These are phyloP conservation scores for Calophaca sinica DNA, from an alignment of 306 rosid genomes.

Conservation along the genomic window DNA sequence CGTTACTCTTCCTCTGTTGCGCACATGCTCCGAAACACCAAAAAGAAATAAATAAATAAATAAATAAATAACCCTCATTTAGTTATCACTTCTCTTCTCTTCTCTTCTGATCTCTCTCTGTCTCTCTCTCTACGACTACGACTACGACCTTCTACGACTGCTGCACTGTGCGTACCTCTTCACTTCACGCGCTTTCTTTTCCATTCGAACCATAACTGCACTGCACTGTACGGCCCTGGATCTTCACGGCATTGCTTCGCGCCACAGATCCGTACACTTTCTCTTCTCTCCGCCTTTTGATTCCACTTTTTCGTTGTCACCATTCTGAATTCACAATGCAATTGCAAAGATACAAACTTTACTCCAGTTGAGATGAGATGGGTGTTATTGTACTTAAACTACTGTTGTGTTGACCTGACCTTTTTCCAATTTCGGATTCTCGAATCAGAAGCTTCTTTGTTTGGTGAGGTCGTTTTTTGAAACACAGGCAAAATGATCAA, in stretches of 20 bases:
- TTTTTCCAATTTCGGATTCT: no score
- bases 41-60: no score
- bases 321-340: slow-evolving; percentile 13
- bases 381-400: neutral
- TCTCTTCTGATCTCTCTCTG: neutral
- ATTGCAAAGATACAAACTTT: slow-evolving; percentile 18
- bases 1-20: no score
- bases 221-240: neutral
- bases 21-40: no score
- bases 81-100: no score
- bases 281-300: neutral
- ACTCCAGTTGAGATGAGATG: neutral
- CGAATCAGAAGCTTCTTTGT: no score
- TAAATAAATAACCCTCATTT: no score
- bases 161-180: no score
- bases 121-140: neutral
- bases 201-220: no score
- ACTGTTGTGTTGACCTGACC: no score
- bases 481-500: slow-evolving; percentile 55
- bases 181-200: neutral
- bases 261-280: slow-evolving; percentile 8
- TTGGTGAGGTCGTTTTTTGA: no score
- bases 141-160: no score
- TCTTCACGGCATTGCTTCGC: slow-evolving; percentile 25
- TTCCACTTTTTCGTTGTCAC: neutral